These are phyloP conservation scores for Solanum hybrid DNA, from an alignment of 305 asterid genomes.

Conservation along the genomic window DNA sequence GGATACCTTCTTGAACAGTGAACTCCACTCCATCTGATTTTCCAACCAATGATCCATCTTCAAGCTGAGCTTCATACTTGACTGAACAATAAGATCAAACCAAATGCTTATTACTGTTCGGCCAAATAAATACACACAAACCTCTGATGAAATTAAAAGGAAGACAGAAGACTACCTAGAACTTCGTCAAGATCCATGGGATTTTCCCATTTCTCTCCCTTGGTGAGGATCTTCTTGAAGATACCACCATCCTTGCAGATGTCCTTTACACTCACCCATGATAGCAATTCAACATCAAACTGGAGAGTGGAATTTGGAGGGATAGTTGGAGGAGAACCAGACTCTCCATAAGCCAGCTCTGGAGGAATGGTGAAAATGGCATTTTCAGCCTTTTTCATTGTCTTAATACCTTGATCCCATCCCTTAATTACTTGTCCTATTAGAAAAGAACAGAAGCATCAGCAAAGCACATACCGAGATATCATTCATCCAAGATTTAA, in stretches of 20 bases:
- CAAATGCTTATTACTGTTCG: neutral
- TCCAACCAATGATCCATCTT: conserved; percentile 60
- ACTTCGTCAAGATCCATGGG: conserved; percentile 88
- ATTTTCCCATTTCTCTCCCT: conserved; percentile 90
- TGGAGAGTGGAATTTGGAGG: conserved; percentile 87
- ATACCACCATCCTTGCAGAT: conserved; percentile 94
- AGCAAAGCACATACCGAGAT: neutral
- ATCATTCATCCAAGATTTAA: neutral
- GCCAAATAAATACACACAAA: neutral
- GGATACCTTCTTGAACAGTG: conserved; percentile 57
- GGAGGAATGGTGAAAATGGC: conserved; percentile 83
- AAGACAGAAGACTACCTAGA: conserved; percentile 27
- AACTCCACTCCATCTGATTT: conserved; percentile 69
- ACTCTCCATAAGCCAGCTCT: conserved; percentile 71
- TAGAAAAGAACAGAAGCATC: neutral
- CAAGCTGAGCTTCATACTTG: conserved; percentile 65
- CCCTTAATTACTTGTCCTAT: conserved; percentile 94
- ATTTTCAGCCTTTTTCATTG: conserved; percentile 93
- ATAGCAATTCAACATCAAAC: conserved; percentile 79
- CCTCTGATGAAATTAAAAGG: neutral
- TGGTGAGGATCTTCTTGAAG: conserved; percentile 60
- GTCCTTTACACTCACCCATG: conserved; percentile 92
- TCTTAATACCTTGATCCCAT: conserved; percentile 83
- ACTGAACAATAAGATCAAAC: conserved; percentile 28
- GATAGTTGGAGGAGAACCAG: conserved; percentile 91